These are phyloP conservation scores for Corallochytrium limacisporum DNA, from an alignment of 78 protist species.

Conservation along the genomic window DNA sequence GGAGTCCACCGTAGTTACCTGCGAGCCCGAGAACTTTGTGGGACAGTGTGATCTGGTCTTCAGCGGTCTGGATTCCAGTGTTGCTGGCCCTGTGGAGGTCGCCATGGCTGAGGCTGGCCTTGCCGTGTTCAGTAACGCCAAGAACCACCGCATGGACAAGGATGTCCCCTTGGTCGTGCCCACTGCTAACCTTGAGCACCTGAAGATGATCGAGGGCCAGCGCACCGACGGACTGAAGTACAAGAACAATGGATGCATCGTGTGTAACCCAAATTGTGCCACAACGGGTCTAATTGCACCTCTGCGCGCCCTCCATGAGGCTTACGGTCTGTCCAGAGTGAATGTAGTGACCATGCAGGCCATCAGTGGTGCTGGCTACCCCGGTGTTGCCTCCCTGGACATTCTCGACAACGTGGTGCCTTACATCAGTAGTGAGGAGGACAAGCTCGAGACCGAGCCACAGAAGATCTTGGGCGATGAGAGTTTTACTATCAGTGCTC, in stretches of 20 bases:
- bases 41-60: slow-evolving; percentile 34
- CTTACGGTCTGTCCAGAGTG: slow-evolving; percentile 27
- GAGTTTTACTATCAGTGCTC: slow-evolving; percentile 20
- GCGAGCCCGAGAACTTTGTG: slow-evolving; percentile 11
- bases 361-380: slow-evolving; percentile 49
- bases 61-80: slow-evolving; percentile 39
- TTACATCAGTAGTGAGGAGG: slow-evolving; percentile 47
- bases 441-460: slow-evolving; percentile 38
- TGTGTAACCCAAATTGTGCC: slow-evolving; percentile 50
- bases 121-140: slow-evolving; percentile 33
- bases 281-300: slow-evolving; percentile 44
- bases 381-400: slow-evolving; percentile 48
- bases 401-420: slow-evolving; percentile 49
- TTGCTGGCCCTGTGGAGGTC: slow-evolving; percentile 36
- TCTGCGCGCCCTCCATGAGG: slow-evolving; percentile 24
- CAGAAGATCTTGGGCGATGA: slow-evolving; percentile 33
- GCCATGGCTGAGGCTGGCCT: slow-evolving; percentile 21
- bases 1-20: background rate
- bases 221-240: background rate
- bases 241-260: slow-evolving; percentile 22
- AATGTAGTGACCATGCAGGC: slow-evolving; percentile 57
- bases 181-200: slow-evolving; percentile 26
- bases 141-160: slow-evolving; percentile 31
- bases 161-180: slow-evolving; percentile 27
- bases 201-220: slow-evolving; percentile 7